A percentile compares a stretch with the other conserved stretches of the same genome.
Conservation (phyloP, 805 yeast genomes). For the Ogataea minuta region DNA sequence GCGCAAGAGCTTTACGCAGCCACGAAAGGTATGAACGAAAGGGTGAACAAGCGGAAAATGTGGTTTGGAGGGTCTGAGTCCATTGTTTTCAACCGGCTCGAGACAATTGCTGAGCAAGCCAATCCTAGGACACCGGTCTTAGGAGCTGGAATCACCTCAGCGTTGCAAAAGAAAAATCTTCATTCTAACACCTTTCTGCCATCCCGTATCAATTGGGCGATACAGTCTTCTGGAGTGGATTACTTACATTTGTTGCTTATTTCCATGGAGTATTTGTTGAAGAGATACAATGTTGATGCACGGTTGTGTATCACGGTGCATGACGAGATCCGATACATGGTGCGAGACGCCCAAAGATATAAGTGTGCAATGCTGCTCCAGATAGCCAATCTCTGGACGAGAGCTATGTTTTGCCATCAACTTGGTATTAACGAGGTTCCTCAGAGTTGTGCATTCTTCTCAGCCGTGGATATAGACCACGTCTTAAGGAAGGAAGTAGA, state of each 20-base stretch:
- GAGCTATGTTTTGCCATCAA: constrained; percentile 93
- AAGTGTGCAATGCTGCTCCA: constrained; percentile 81
- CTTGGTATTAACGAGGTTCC: constrained; percentile 88
- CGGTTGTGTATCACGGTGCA: constrained; percentile 86
- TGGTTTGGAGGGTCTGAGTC: constrained; percentile 95
- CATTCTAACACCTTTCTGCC: constrained; percentile 70
- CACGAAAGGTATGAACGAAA: constrained; percentile 69
- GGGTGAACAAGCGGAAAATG: constrained; percentile 26
- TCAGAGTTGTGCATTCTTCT: constrained; percentile 92
- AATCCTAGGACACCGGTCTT: constrained; percentile 86
- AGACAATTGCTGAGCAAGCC: constrained; percentile 77
- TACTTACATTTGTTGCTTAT: constrained; percentile 81
- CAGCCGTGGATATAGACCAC: constrained; percentile 87
- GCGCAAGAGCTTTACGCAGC: constrained; percentile 71
- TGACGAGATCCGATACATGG: constrained; percentile 87
- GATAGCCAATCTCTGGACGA: constrained; percentile 89
- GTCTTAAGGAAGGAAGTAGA: constrained; percentile 92
- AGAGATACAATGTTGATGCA: constrained; percentile 65
- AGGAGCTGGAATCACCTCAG: constrained; percentile 91
- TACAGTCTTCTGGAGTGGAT: constrained; percentile 97
- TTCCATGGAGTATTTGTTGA: constrained; percentile 80
- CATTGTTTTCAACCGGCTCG: constrained; percentile 84
- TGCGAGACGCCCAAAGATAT: constrained; percentile 69
- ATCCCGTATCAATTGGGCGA: constrained; percentile 94
- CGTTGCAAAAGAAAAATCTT: constrained; percentile 65